Base-by-base conservation (phyloP, 768 basidiomycete species). In the Hygrocybe punicea region DNA sequence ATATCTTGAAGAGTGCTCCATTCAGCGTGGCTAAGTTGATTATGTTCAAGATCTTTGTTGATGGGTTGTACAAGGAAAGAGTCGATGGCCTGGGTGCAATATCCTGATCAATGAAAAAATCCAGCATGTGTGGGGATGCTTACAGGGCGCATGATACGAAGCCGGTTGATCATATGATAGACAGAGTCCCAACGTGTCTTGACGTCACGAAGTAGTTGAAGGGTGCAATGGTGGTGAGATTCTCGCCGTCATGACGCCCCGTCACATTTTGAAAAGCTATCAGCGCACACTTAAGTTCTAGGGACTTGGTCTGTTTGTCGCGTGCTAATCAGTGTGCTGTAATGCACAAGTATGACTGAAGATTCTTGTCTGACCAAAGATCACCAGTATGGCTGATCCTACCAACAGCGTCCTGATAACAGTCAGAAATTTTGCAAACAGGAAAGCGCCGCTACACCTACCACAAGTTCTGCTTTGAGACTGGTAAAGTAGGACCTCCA, bases 401-500 rank as follows among this genome's bases (percentile, higher is more conserved):
- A 14, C 63, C 56, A 10, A 51, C 36, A 19, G 63, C 40, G n/a
- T 36, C 34, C 51, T 53, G 23, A 39, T 39, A 19, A 21, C 19
- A 16, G 16, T 36, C 34, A 53, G 37, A 11, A 40, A n/a, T 6
- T 24, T 8, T 35, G 39, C 21, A 36, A n/a, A 19, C n/a, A 19
- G 16, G 16, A 19, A 51, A n/a, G n/a, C 14, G 5, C 5, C n/a
- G 19, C 19, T 11, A 16, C 17, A 40, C 36, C 11, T 36, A 72
- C 70, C 51, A 51, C 54, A 23, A 72, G 59, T 10, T 70, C 60
- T 11, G 11, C 11, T 49, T 65, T 67, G 14, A 71, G 50, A 33
- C 49, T 47, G 10, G 59, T 44, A 48, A 69, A 72, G 44, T 64
- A 65, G 3, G 60, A 24, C 36, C 48, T 14, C 63, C 65, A 71